phyloP scores from a whole-genome alignment of 805 yeast species.

The Yamadazyma sp. region DNA sequence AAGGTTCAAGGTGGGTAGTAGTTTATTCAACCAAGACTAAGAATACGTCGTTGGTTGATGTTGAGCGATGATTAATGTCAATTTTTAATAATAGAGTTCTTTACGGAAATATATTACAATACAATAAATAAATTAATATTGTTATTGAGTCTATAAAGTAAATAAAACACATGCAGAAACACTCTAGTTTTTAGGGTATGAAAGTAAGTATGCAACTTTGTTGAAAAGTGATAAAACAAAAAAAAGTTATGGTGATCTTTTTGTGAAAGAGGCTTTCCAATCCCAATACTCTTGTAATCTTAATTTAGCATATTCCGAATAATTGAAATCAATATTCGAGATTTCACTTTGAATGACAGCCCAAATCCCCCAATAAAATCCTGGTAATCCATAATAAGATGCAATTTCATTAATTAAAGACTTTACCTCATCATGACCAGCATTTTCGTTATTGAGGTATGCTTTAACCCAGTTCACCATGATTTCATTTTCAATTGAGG shows the following conservation, averaged over 20 bases:
- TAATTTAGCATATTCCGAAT: constrained; percentile 54
- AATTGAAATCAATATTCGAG: constrained; percentile 71
- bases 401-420: constrained; percentile 53
- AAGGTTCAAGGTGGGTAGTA: constrained; percentile 73
- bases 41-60: constrained; percentile 51
- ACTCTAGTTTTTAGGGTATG: too few relatives aligned
- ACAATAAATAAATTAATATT: constrained; percentile 1
- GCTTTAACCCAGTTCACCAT: constrained; percentile 57
- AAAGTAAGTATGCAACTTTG: too few relatives aligned
- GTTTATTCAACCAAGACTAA: constrained; percentile 77
- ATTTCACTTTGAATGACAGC: constrained; percentile 69
- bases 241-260: too few relatives aligned
- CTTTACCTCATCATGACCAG: constrained; percentile 32
- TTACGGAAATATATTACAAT: too few relatives aligned
- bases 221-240: too few relatives aligned
- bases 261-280: constrained; percentile 60
- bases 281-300: constrained; percentile 66
- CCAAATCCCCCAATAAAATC: constrained; percentile 86
- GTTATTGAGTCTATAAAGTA: too few relatives aligned
- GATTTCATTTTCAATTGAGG: constrained; percentile 38
- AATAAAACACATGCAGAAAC: too few relatives aligned
- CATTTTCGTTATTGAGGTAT: constrained; percentile 42
- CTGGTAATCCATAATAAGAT: constrained; percentile 72
- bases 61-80: constrained; percentile 16
- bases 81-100: neutral